Evolutionary conservation across 495 filamentous ascomycete genomes (phyloP).

Genomic region (Xylaria scruposa): DNA sequence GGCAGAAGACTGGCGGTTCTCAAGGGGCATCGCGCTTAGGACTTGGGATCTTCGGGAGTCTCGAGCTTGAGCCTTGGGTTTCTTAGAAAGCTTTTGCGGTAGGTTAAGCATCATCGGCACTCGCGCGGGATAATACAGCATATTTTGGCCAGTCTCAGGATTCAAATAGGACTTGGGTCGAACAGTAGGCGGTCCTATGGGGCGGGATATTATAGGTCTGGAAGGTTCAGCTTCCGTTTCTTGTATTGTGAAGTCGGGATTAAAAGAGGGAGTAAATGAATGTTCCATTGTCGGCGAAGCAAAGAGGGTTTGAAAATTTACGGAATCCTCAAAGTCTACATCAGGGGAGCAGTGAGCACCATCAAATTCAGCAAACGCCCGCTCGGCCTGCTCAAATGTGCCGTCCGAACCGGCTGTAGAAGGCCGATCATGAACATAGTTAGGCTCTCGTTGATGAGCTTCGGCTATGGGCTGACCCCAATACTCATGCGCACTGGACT

Average conservation of each 20-base stretch:
- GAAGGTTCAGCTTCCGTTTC: slow-evolving; percentile 30
- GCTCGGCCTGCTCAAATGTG: slow-evolving; percentile 71
- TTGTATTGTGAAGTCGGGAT: slow-evolving; percentile 26
- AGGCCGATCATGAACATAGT: slow-evolving; percentile 38
- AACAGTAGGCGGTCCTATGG: slow-evolving; percentile 41
- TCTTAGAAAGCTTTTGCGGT: slow-evolving; percentile 83
- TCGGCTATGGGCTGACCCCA: slow-evolving; percentile 38
- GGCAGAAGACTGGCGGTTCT: slow-evolving; percentile 39
- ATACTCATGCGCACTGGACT: slow-evolving; percentile 33
- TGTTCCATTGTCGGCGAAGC: slow-evolving; percentile 30
- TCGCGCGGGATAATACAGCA: slow-evolving; percentile 95
- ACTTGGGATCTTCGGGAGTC: slow-evolving; percentile 74
- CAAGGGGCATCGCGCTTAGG: slow-evolving; percentile 52
- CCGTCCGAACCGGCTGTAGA: slow-evolving; percentile 65
- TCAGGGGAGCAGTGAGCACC: slow-evolving; percentile 79
- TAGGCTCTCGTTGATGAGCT: slow-evolving; percentile 35
- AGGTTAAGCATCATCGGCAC: slow-evolving; percentile 93
- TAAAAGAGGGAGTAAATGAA: slow-evolving; percentile 31
- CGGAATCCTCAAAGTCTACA: slow-evolving; percentile 40
- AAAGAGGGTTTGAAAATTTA: slow-evolving; percentile 38
- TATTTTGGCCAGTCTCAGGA: slow-evolving; percentile 70
- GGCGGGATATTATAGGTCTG: slow-evolving; percentile 31
- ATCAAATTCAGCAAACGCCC: slow-evolving; percentile 90
- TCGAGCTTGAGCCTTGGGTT: slow-evolving; percentile 62
- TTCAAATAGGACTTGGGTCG: slow-evolving; percentile 68